Evolutionary conservation across 2,329 filamentous ascomycete genomes (phyloP), one percentile per base, ranked within the genome.

Genomic region (Colletotrichum tamarilloi): DNA sequence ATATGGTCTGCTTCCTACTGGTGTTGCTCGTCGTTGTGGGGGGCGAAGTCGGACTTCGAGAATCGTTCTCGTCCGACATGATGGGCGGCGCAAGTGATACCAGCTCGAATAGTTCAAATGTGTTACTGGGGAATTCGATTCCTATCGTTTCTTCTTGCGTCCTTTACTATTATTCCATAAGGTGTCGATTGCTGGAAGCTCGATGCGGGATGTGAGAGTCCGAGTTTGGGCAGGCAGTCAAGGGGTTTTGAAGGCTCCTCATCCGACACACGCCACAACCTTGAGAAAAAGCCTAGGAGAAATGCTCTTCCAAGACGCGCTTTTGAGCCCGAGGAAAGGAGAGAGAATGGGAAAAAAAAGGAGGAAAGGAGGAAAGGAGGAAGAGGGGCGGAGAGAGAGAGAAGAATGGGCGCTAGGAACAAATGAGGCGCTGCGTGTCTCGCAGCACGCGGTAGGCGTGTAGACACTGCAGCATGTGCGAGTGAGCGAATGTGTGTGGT

Each of bases 1-100:
- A 73, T 8, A 73, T 22, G n/a, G 70, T 73, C 55, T 73, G 70
- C 66, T 73, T 73, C 53, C 70, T 73, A 57, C 70, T 73, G 4
- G 64, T 70, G 14, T 73, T 73, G 55, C 70, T 73, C 26, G 66
- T 60, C 59, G 70, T 56, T 55, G 70, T 70, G 26, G 65, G 49
- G 56, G 68, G 71, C 56, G 71, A 66, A 49, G 30, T 72, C 56
- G 71, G 71, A 52, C 68, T 74, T 52, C 71, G 71, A 4, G 71
- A 53, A 26, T 57, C 56, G 46, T 73, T 73, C 62, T 74, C 71
- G 68, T 74, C 71, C 35, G 71, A 74, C 71, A 74, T 74, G 71
- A 35, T 53, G 55, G 55, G 46, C 32, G 16, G 9, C 9, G 24
- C 38, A 14, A 14, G 12, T 19, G 63, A 5, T 12, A 42, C 24